A percentile compares a stretch with the other conserved stretches of the same genome.
These are phyloP conservation scores for Graphiopsis chlorocephala DNA, from an alignment of 2,329 filamentous ascomycete species.

Conservation along the genomic window DNA sequence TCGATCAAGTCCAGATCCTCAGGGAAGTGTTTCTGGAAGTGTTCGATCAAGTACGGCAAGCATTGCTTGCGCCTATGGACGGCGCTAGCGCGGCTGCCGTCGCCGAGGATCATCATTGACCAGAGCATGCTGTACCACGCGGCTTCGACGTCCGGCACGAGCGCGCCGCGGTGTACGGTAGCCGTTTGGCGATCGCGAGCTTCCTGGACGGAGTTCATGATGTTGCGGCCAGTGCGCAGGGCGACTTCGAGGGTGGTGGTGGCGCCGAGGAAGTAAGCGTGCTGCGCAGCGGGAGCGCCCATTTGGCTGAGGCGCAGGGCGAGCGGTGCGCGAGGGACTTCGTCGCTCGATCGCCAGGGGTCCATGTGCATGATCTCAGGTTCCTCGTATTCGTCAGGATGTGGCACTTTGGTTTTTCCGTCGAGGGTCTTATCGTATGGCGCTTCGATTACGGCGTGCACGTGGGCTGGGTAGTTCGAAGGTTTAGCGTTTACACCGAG, in stretches of 20 bases:
- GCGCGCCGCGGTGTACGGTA: conserved; percentile 28
- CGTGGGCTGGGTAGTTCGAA: conserved; percentile 79
- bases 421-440: conserved; percentile 45
- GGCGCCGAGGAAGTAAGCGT: conserved; percentile 59
- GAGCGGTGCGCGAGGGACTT: conserved; percentile 61
- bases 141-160: conserved; percentile 50
- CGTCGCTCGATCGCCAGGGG: conserved; percentile 68
- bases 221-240: conserved; percentile 74
- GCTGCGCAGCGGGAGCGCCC: conserved; percentile 40
- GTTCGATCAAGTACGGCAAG: conserved; percentile 62
- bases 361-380: conserved; percentile 67
- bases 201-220: conserved; percentile 67
- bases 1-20: conserved; percentile 72
- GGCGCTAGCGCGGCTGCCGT: conserved; percentile 23
- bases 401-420: conserved; percentile 32
- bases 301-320: conserved; percentile 53
- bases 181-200: conserved; percentile 32
- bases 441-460: conserved; percentile 72
- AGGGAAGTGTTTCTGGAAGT: conserved; percentile 63
- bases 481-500: conserved; percentile 74
- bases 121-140: conserved; percentile 73
- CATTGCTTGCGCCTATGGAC: conserved; percentile 51
- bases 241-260: conserved; percentile 67
- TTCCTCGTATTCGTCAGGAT: conserved; percentile 24
- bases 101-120: conserved; percentile 54